phyloP scores from a whole-genome alignment of 164 flowering plant species.

The Dillenia turbinata region DNA sequence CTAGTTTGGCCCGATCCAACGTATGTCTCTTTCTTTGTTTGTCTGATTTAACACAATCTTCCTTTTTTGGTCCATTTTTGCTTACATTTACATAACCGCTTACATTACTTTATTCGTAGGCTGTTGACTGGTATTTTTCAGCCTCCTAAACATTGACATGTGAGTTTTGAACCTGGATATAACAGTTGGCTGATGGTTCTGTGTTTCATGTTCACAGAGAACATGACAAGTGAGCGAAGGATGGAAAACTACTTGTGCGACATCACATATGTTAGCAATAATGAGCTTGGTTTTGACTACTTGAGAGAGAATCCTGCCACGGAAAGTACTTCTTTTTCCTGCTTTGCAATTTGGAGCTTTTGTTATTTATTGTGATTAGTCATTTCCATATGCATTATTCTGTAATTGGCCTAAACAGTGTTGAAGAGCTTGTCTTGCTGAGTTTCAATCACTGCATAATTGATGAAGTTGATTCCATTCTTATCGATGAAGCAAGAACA shows the following conservation, averaged over 20 bases:
- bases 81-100: too few relatives aligned
- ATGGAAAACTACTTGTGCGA: constrained; percentile 90
- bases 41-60: not conserved
- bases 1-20: constrained; percentile 98
- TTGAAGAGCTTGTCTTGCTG: constrained; percentile 93
- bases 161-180: not conserved
- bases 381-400: too few relatives aligned
- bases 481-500: constrained; percentile 98
- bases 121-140: not conserved
- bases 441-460: constrained; percentile 84
- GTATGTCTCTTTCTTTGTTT: constrained; percentile 55
- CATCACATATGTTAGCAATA: constrained; percentile 96
- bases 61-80: not conserved
- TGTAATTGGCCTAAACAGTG: constrained; percentile 43
- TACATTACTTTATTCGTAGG: too few relatives aligned
- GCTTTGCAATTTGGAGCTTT: not conserved
- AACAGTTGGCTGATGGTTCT: constrained; percentile 11
- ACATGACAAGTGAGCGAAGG: constrained; percentile 93
- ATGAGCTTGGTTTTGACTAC: constrained; percentile 98
- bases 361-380: too few relatives aligned
- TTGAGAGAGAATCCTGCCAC: constrained; percentile 99
- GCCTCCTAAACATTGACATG: not conserved
- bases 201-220: constrained; percentile 56
- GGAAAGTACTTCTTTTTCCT: constrained; percentile 68
- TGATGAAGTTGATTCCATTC: constrained; percentile 99